These are phyloP conservation scores for Pleurotus salmoneostramineus DNA, from an alignment of 768 basidiomycete genomes.

Conservation along the genomic window DNA sequence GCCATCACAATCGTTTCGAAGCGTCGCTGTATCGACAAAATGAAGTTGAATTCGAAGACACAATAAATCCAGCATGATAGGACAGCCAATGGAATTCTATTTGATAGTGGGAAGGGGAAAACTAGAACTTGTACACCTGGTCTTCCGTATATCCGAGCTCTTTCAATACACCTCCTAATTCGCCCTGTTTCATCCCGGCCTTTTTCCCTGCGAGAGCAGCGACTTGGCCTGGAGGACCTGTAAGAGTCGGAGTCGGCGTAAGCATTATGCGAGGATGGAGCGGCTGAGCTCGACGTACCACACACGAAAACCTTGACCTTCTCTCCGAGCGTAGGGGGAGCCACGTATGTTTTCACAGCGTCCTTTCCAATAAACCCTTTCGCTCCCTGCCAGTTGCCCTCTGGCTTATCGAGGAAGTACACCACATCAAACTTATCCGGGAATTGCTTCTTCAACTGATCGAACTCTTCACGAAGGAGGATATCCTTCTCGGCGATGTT, in stretches of 20 bases:
- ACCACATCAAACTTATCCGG: slow-evolving; percentile 76
- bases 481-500: slow-evolving; percentile 92
- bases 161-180: slow-evolving; percentile 77
- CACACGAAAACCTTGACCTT: slow-evolving; percentile 91
- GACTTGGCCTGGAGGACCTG: slow-evolving; percentile 88
- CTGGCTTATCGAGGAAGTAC: slow-evolving; percentile 82
- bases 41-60: too few relatives aligned
- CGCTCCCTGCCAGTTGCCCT: slow-evolving; percentile 50
- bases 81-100: neutral
- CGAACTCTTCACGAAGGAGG: slow-evolving; percentile 76
- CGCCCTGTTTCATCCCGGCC: slow-evolving; percentile 83
- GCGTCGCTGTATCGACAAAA: too few relatives aligned
- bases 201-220: slow-evolving; percentile 86
- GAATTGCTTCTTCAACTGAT: slow-evolving; percentile 62
- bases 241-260: neutral
- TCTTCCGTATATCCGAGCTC: slow-evolving; percentile 83
- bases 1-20: neutral
- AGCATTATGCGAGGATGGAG: neutral
- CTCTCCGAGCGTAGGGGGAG: slow-evolving; percentile 56
- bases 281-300: neutral
- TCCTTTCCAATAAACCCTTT: slow-evolving; percentile 75
- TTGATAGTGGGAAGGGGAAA: neutral
- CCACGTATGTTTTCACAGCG: slow-evolving; percentile 70
- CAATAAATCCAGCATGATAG: neutral
- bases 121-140: slow-evolving; percentile 51